phyloP scores from a whole-genome alignment of 306 rosid genomes.

The Pueraria montana region DNA sequence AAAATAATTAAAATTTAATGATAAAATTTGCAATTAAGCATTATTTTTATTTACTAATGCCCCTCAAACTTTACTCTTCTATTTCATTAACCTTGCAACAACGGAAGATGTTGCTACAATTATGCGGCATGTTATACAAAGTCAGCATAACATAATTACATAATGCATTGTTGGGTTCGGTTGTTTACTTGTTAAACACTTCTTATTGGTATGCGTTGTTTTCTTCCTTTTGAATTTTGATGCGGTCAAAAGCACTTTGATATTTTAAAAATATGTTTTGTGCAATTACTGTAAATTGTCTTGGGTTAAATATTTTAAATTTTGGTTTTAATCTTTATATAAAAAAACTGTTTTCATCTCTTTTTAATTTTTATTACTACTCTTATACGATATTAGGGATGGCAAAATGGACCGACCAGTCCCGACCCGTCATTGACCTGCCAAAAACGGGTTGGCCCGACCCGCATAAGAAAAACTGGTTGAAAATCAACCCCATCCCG shows the following conservation, averaged over 20 bases:
- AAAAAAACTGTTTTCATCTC: too few relatives aligned
- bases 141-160: background rate
- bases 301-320: background rate
- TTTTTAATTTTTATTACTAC: too few relatives aligned
- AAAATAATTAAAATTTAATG: too few relatives aligned
- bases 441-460: too few relatives aligned
- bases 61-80: background rate
- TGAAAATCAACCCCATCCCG: too few relatives aligned
- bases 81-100: background rate
- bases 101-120: background rate
- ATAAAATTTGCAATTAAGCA: too few relatives aligned
- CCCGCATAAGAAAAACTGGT: too few relatives aligned
- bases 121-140: background rate
- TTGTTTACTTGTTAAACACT: conserved; percentile 32
- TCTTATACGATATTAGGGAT: too few relatives aligned
- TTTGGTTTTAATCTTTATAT: too few relatives aligned
- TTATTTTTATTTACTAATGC: background rate
- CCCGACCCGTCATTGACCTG: too few relatives aligned
- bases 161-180: background rate
- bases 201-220: conserved; percentile 16
- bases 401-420: too few relatives aligned
- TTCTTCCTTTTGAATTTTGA: conserved; percentile 33
- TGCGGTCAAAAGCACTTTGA: conserved; percentile 14
- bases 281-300: background rate
- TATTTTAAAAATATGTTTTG: background rate